These are phyloP conservation scores for Dactylellina haptotyla DNA, from an alignment of 2,329 filamentous ascomycete genomes.

Conservation along the genomic window DNA sequence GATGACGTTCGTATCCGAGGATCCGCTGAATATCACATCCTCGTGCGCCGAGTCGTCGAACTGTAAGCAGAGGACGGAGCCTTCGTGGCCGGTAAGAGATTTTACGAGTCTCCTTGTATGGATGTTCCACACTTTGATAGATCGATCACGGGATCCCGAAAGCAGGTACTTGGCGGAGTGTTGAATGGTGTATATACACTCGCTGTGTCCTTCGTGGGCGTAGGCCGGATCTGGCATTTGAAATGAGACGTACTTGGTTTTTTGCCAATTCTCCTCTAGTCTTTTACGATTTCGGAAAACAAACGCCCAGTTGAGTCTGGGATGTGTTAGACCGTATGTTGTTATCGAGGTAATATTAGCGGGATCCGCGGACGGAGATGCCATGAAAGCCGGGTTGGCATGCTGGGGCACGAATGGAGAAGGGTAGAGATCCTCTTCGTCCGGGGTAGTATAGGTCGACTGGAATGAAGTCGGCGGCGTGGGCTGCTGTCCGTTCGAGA, in stretches of 20 bases:
- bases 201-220: slow-evolving; percentile 82
- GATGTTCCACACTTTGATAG: slow-evolving; percentile 89
- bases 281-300: slow-evolving; percentile 86
- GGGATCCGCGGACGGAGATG: slow-evolving; percentile 40
- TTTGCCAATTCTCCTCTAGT: slow-evolving; percentile 90
- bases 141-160: slow-evolving; percentile 89
- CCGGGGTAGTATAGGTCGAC: slow-evolving; percentile 42
- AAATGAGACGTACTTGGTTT: slow-evolving; percentile 83
- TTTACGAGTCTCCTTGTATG: slow-evolving; percentile 79
- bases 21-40: slow-evolving; percentile 93
- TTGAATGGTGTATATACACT: slow-evolving; percentile 96
- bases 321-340: slow-evolving; percentile 66
- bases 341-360: slow-evolving; percentile 61
- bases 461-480: slow-evolving; percentile 47
- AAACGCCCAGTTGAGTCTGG: slow-evolving; percentile 89
- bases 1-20: slow-evolving; percentile 89
- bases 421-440: slow-evolving; percentile 46
- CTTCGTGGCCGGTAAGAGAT: slow-evolving; percentile 80
- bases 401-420: slow-evolving; percentile 27
- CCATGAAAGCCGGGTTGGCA: slow-evolving; percentile 33
- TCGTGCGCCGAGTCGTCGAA: slow-evolving; percentile 89
- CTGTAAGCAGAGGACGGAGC: slow-evolving; percentile 92
- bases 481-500: slow-evolving; percentile 60
- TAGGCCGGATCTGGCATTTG: slow-evolving; percentile 86
- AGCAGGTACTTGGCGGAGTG: slow-evolving; percentile 86